A percentile compares a stretch with the other conserved stretches of the same genome.
phyloP scores from a whole-genome alignment of 2,329 filamentous ascomycete genomes.

The Piedraia hortae region DNA sequence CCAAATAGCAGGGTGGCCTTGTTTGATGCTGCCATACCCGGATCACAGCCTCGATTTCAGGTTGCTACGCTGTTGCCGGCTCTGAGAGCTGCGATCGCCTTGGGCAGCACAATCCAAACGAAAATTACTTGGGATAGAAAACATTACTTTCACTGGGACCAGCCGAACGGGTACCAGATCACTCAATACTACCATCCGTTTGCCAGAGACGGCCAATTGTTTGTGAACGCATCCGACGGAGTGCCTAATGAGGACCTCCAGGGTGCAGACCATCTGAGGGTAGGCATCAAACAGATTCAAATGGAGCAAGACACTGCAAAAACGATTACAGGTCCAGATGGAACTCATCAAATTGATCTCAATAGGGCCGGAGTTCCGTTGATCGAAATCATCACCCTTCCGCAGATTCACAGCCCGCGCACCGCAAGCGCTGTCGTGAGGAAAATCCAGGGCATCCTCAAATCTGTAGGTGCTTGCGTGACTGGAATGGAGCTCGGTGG shows the following conservation, averaged over 20 bases:
- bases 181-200: conserved; percentile 70
- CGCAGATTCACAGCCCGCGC: conserved; percentile 61
- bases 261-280: conserved; percentile 34
- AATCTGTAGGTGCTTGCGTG: conserved; percentile 58
- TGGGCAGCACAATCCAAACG: conserved; percentile 51
- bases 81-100: conserved; percentile 60
- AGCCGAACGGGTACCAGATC: conserved; percentile 88
- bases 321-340: conserved; percentile 50
- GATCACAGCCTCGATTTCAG: conserved; percentile 68
- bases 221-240: conserved; percentile 46
- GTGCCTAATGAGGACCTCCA: conserved; percentile 44
- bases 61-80: conserved; percentile 60
- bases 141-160: conserved; percentile 98
- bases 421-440: conserved; percentile 71
- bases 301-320: conserved; percentile 97
- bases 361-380: conserved; percentile 78
- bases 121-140: conserved; percentile 79
- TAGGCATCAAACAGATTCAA: conserved; percentile 82
- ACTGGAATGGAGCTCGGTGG: conserved; percentile 85
- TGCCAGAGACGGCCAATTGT: conserved; percentile 42
- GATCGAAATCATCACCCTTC: conserved; percentile 82
- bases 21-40: conserved; percentile 75
- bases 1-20: conserved; percentile 58
- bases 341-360: conserved; percentile 61
- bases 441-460: conserved; percentile 62